These are phyloP conservation scores for Hortaea werneckii DNA, from an alignment of 2,329 filamentous ascomycete species.

Conservation along the genomic window DNA sequence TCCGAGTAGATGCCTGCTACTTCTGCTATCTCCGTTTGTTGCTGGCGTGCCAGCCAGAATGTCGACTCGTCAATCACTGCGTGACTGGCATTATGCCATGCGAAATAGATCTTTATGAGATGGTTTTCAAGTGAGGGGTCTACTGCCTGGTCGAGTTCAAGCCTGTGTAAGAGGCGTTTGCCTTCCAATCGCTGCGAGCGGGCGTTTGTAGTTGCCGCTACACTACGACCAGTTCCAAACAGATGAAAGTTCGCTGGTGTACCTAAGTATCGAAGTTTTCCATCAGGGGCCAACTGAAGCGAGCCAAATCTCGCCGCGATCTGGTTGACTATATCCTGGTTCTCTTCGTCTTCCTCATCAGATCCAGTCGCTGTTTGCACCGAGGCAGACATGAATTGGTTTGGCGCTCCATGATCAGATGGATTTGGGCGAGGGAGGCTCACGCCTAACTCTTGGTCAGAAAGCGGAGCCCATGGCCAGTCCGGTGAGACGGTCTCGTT, in stretches of 20 bases:
- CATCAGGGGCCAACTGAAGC: conserved; percentile 34
- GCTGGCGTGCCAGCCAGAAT: conserved; percentile 8
- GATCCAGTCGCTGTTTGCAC: not conserved
- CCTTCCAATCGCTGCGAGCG: not conserved
- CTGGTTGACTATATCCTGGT: conserved; percentile 33
- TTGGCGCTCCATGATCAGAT: not conserved
- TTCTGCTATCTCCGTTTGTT: conserved; percentile 7
- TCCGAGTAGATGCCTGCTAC: conserved; percentile 11
- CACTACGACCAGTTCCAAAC: not conserved
- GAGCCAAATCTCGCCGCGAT: conserved; percentile 35
- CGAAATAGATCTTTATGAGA: conserved; percentile 37
- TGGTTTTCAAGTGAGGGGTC: conserved; percentile 30
- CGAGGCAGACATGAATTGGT: not conserved
- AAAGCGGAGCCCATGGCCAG: conserved; percentile 6
- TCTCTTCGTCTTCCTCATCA: conserved; percentile 9
- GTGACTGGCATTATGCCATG: conserved; percentile 39
- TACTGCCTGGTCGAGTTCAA: conserved; percentile 19
- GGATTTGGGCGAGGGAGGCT: not conserved
- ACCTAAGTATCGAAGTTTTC: conserved; percentile 36
- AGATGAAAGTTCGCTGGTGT: conserved; percentile 26
- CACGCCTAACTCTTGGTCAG: not conserved
- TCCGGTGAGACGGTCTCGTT: conserved; percentile 7
- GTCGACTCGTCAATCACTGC: conserved; percentile 35
- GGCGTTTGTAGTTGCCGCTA: not conserved
- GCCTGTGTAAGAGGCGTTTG: not conserved